A percentile compares a stretch with the other conserved stretches of the same genome.
Evolutionary conservation across 352 stramenopile species (phyloP).

Genomic region (Proteromonas lacertae): DNA sequence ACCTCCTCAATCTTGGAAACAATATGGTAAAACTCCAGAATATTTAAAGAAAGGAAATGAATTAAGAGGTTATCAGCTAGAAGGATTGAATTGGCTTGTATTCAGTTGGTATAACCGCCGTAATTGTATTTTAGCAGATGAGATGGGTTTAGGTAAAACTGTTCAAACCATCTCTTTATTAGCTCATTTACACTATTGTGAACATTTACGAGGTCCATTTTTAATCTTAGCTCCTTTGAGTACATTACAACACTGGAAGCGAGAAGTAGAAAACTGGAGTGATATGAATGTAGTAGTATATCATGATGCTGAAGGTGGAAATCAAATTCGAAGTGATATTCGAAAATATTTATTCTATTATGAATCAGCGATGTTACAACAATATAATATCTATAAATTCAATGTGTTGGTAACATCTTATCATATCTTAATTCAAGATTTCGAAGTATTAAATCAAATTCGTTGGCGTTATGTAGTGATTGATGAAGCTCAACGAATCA

Average conservation of each 20-base stretch:
- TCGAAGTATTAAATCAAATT: too few relatives aligned
- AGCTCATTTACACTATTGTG: conserved; percentile 66
- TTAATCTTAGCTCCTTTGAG: conserved; percentile 84
- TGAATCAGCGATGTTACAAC: neutral
- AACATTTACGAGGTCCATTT: conserved; percentile 57
- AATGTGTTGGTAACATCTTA: conserved; percentile 2
- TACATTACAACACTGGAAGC: conserved; percentile 89
- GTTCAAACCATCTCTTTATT: conserved; percentile 15
- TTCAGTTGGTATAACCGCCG: conserved; percentile 2
- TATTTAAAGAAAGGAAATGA: too few relatives aligned
- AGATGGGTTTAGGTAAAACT: conserved; percentile 71
- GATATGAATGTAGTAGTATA: conserved; percentile 90
- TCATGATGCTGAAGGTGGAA: conserved; percentile 63
- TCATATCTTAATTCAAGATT: neutral
- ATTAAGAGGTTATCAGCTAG: too few relatives aligned
- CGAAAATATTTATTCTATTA: conserved; percentile 65
- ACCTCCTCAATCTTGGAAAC: too few relatives aligned
- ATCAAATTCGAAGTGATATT: conserved; percentile 53
- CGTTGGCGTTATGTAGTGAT: conserved; percentile 88
- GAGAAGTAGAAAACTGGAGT: conserved; percentile 88
- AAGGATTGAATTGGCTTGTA: conserved; percentile 2
- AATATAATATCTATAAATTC: conserved; percentile 24
- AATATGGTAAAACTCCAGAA: too few relatives aligned
- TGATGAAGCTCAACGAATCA: conserved; percentile 84
- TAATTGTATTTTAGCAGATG: conserved; percentile 20